Evolutionary conservation across 2,329 filamentous ascomycete genomes (phyloP).

Genomic region (Lachnellula arida): DNA sequence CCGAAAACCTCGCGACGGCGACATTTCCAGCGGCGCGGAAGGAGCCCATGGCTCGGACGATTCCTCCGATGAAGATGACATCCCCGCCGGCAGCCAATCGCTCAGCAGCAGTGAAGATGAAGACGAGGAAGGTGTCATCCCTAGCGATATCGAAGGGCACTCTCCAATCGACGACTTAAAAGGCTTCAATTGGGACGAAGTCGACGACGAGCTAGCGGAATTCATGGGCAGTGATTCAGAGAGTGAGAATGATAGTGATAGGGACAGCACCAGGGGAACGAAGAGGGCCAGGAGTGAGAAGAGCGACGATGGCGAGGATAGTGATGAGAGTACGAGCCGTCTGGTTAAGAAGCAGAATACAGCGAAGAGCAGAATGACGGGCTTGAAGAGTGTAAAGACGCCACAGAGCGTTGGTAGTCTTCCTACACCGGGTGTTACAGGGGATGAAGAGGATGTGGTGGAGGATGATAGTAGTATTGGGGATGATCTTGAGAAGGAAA

Average conservation of each 20-base stretch:
- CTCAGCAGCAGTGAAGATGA: slow-evolving; percentile 31
- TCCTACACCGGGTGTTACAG: slow-evolving; percentile 39
- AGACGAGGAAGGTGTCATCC: slow-evolving; percentile 45
- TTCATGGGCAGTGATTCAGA: slow-evolving; percentile 59
- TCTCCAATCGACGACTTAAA: slow-evolving; percentile 53
- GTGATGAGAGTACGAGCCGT: slow-evolving; percentile 41
- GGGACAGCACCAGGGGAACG: slow-evolving; percentile 15
- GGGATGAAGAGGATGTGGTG: slow-evolving; percentile 37
- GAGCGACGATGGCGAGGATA: slow-evolving; percentile 43
- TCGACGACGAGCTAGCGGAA: slow-evolving; percentile 70
- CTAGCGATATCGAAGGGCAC: slow-evolving; percentile 44
- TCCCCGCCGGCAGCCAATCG: slow-evolving; percentile 23
- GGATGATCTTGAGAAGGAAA: slow-evolving; percentile 39
- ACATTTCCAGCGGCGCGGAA: slow-evolving; percentile 31
- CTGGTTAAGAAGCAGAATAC: slow-evolving; percentile 49
- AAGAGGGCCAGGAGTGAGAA: slow-evolving; percentile 32
- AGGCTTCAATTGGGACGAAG: slow-evolving; percentile 56
- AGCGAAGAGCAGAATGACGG: slow-evolving; percentile 42
- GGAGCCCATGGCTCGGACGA: slow-evolving; percentile 14
- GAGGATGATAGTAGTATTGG: slow-evolving; percentile 53
- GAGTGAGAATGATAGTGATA: slow-evolving; percentile 37
- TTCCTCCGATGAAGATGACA: slow-evolving; percentile 28
- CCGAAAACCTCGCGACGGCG: slow-evolving; percentile 35
- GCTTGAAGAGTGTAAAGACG: slow-evolving; percentile 43
- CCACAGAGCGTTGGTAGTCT: slow-evolving; percentile 35